phyloP scores from a whole-genome alignment of 176 grass and related monocot species.

The Ensete glaucum region DNA sequence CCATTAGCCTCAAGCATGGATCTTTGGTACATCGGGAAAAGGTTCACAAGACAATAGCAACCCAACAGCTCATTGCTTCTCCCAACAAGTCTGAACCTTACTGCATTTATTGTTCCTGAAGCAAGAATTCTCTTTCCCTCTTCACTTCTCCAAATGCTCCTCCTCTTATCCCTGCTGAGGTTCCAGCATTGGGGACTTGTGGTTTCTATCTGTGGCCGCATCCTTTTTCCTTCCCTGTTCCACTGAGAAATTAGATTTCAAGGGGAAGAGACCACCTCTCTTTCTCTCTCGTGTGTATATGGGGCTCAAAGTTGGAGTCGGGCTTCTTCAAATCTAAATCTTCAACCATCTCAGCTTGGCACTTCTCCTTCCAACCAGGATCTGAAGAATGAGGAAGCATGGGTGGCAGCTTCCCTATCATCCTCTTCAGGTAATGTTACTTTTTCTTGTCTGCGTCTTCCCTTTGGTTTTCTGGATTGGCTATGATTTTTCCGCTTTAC shows the following conservation, averaged over 20 bases:
- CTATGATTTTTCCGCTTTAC: constrained; percentile 2
- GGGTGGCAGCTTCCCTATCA: constrained; percentile 98
- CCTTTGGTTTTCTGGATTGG: constrained; percentile 2
- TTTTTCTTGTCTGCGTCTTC: background rate
- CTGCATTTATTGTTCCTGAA: constrained; percentile 12
- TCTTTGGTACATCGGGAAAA: constrained; percentile 7
- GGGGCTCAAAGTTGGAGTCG: background rate
- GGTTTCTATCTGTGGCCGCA: background rate
- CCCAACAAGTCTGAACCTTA: constrained; percentile 10
- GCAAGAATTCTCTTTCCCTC: background rate
- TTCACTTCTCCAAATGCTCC: background rate
- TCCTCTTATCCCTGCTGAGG: background rate
- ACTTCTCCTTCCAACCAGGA: background rate
- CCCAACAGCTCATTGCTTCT: constrained; percentile 8
- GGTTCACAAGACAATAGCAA: constrained; percentile 5
- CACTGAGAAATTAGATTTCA: background rate
- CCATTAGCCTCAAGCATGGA: background rate
- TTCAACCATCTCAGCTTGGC: constrained; percentile 1
- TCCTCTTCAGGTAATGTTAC: constrained; percentile 62
- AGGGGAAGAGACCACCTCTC: background rate
- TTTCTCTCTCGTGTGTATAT: background rate
- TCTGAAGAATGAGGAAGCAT: constrained; percentile 76
- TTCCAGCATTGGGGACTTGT: background rate
- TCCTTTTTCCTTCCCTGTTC: background rate
- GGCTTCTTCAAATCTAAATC: background rate